Conservation (phyloP, 2,329 filamentous ascomycete genomes). For the Paramyrothecium roridum region DNA sequence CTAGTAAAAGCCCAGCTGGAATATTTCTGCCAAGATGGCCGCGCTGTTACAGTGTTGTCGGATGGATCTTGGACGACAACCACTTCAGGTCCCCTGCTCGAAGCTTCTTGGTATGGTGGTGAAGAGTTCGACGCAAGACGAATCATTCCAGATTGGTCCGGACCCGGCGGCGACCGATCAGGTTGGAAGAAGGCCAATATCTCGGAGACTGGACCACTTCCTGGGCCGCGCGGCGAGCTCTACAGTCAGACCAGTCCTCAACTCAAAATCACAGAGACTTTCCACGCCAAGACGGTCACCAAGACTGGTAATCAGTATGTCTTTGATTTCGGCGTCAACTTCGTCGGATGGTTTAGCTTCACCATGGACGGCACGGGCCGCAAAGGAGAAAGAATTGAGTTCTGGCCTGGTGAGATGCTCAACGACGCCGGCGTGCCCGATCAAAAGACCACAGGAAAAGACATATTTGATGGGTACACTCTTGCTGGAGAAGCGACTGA, state of each 20-base stretch:
- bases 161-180: not conserved
- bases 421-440: not conserved
- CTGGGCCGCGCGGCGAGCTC: not conserved
- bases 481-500: not conserved
- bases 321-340: not conserved
- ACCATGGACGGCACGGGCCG: not conserved
- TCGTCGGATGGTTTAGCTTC: not conserved
- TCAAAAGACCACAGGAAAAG: not conserved
- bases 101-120: not conserved
- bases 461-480: not conserved
- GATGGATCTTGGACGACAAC: not conserved
- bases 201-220: not conserved
- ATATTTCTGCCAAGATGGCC: not conserved
- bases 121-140: not conserved
- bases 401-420: not conserved
- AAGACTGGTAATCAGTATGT: not conserved
- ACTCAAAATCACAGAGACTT: not conserved
- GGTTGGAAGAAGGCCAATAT: not conserved
- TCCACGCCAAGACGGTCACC: not conserved
- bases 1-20: not conserved
- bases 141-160: not conserved
- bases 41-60: not conserved
- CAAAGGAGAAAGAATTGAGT: not conserved
- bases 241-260: not conserved
- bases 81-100: not conserved